Conservation (phyloP, 1,139 yeast species). For the Diutina catenulata region DNA sequence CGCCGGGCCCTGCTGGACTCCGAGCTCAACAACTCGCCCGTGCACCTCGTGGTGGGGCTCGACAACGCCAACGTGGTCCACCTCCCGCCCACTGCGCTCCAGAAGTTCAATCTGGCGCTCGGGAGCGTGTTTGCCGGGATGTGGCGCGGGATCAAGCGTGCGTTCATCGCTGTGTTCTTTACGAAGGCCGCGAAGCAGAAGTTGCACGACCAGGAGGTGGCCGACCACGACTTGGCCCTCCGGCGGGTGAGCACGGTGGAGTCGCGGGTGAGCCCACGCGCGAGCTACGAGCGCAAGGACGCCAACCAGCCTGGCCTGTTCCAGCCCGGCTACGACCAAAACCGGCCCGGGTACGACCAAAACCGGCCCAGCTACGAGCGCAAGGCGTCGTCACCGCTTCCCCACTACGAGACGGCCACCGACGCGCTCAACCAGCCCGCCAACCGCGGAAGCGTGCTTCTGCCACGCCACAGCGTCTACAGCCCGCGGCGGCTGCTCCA, state of each 20-base stretch:
- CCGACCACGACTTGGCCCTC: not conserved
- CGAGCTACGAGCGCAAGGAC: too few relatives aligned
- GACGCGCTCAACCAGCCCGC: too few relatives aligned
- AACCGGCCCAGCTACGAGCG: too few relatives aligned
- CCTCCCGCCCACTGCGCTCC: slow-evolving; percentile 53
- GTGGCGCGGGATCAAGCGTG: slow-evolving; percentile 58
- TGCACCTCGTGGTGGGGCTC: slow-evolving; percentile 31
- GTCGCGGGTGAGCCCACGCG: not conserved
- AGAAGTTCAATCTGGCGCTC: slow-evolving; percentile 40
- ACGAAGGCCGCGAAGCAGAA: not conserved
- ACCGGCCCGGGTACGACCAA: too few relatives aligned
- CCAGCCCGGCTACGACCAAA: too few relatives aligned
- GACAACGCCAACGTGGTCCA: slow-evolving; percentile 69
- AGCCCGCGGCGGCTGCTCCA: not conserved
- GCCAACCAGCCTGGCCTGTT: too few relatives aligned
- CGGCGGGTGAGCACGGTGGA: slow-evolving; percentile 1
- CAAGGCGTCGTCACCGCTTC: too few relatives aligned
- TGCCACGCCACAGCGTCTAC: too few relatives aligned
- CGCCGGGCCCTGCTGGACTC: slow-evolving; percentile 70
- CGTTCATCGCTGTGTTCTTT: not conserved
- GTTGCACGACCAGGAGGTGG: not conserved
- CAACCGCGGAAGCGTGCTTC: too few relatives aligned
- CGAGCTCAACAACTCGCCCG: slow-evolving; percentile 57
- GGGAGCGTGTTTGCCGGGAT: slow-evolving; percentile 21
- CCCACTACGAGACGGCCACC: too few relatives aligned